phyloP scores from a whole-genome alignment of 2,329 filamentous ascomycete species.

The Pseudogymnoascus sp. region DNA sequence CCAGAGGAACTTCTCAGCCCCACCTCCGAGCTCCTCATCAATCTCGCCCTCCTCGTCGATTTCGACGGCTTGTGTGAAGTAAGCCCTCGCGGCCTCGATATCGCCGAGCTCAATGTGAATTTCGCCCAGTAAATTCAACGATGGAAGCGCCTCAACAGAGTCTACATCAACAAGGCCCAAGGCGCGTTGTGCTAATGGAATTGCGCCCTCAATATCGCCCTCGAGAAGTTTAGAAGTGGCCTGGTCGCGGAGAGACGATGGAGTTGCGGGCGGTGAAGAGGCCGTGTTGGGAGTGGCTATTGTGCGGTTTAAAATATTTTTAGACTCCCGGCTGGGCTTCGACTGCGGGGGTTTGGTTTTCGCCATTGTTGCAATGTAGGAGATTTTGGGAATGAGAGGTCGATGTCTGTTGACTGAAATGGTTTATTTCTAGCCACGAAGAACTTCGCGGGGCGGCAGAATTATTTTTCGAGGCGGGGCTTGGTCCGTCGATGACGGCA shows the following conservation, averaged over 20 bases:
- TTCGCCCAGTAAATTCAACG: conserved; percentile 29
- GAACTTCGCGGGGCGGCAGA: conserved; percentile 11
- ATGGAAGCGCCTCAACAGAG: conserved; percentile 24
- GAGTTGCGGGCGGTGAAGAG: conserved; percentile 20
- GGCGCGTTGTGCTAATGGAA: conserved; percentile 25
- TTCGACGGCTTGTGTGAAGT: conserved; percentile 63
- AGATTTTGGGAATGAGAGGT: background rate
- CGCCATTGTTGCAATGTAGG: conserved; percentile 23
- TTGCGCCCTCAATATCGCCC: conserved; percentile 26
- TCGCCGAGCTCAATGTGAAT: conserved; percentile 46
- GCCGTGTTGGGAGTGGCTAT: conserved; percentile 21
- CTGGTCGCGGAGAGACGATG: conserved; percentile 23
- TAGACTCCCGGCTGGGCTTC: conserved; percentile 25
- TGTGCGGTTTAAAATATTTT: conserved; percentile 23
- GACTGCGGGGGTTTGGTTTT: conserved; percentile 29
- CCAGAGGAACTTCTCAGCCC: conserved; percentile 90
- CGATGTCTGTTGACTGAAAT: background rate
- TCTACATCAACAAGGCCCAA: conserved; percentile 21
- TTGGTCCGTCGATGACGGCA: conserved; percentile 1
- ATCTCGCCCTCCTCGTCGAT: conserved; percentile 68
- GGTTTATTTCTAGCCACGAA: background rate
- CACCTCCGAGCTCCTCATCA: conserved; percentile 65
- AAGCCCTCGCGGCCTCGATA: conserved; percentile 60
- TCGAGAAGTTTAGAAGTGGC: conserved; percentile 26
- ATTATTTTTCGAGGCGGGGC: conserved; percentile 10